These are phyloP conservation scores for Microstegium vimineum DNA, from an alignment of 176 grass and related monocot genomes.

Conservation along the genomic window DNA sequence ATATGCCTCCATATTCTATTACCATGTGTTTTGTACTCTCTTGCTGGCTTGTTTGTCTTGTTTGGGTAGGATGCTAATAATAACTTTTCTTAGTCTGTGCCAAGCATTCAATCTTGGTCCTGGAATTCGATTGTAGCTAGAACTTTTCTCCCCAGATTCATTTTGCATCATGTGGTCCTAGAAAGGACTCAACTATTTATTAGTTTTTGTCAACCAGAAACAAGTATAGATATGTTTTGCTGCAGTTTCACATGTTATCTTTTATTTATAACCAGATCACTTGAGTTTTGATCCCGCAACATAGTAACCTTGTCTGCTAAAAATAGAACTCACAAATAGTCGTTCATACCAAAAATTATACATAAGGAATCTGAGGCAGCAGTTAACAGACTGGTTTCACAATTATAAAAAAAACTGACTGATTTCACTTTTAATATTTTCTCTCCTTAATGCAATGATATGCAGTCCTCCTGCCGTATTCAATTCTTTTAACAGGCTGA, in stretches of 20 bases:
- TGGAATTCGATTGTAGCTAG: not conserved
- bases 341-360: not conserved
- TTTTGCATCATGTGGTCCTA: not conserved
- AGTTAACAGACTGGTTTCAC: slow-evolving; percentile 21
- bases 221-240: not conserved
- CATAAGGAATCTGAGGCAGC: slow-evolving; percentile 23
- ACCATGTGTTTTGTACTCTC: not conserved
- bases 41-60: not conserved
- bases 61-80: not conserved
- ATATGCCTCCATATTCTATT: not conserved
- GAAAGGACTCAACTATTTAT: not conserved
- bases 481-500: slow-evolving; percentile 6
- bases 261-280: not conserved
- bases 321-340: not conserved
- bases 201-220: not conserved
- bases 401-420: not conserved
- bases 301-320: not conserved
- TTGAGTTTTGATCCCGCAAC: not conserved
- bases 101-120: not conserved
- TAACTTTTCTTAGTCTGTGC: not conserved
- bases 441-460: not conserved
- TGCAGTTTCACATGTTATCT: not conserved
- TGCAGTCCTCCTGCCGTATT: not conserved
- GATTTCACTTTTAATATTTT: slow-evolving; percentile 2
- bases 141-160: not conserved